Evolutionary conservation across 768 basidiomycete species (phyloP), one percentile per base, ranked within the genome.

Genomic region (Nidula microcarpa): DNA sequence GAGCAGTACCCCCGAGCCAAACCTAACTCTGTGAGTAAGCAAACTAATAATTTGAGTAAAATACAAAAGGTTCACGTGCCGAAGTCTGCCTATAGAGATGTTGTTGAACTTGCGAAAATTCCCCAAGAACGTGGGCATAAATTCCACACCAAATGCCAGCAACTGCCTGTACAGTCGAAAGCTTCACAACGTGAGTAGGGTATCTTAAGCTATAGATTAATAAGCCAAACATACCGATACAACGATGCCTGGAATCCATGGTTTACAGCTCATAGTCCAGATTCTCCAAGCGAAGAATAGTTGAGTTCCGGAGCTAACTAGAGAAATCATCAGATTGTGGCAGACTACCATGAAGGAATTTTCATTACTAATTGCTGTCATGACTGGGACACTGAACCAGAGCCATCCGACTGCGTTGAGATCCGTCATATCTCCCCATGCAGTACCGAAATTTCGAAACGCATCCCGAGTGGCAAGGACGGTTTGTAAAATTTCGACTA

Each of bases 371-470:
- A 65, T 47, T 17, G 59, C 57, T 10, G 57, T 56, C 33, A 65
- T 50, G 33, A 66, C 47, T 2, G 65, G 65, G 1, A 64, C 61
- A 36, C 58, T 61, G 49, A 66, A 64, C 65, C 66, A 66, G 0
- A 61, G 54, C 35, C 54, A 51, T 10, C 58, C 62, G 17, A 64
- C 52, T 2, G 52, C 35, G 41, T 63, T 57, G 18, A 64, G 57
- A n/a, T 55, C 61, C 5, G 32, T 43, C 51, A 64, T 56, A 36
- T 65, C 52, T 4, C 68, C 68, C 59, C 60, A 69, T 4, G 62
- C 62, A 2, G 53, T 55, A 6, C 59, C 65, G 47, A 64, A 67
- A 23, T 59, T 58, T 6, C 59, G 55, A 52, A 62, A 69, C 2
- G 60, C 65, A 43, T 65, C 64, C 8, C 57, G 41, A 11, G 61